Conservation (phyloP, 2,329 filamentous ascomycete genomes). For the Botrytis byssoidea region DNA sequence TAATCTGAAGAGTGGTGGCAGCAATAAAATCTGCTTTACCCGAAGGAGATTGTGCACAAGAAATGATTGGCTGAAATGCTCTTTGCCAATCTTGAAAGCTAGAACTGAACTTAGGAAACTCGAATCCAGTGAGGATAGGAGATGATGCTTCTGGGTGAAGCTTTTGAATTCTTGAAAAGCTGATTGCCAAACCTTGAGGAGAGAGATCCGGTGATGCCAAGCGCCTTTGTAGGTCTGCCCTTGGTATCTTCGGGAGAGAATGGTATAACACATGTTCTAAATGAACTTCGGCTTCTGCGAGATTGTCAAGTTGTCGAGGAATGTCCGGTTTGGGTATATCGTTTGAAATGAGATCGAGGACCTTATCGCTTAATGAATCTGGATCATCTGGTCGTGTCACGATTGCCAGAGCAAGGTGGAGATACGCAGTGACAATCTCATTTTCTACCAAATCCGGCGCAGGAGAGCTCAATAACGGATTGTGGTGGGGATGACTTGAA, state of each 20-base stretch:
- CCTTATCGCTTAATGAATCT: slow-evolving; percentile 15
- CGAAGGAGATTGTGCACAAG: slow-evolving; percentile 7
- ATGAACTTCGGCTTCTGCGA: slow-evolving; percentile 17
- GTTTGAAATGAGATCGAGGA: slow-evolving; percentile 25
- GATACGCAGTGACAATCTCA: slow-evolving; percentile 28
- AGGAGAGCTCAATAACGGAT: slow-evolving; percentile 5
- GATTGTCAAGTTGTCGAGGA: slow-evolving; percentile 7
- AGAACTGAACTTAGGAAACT: slow-evolving; percentile 23
- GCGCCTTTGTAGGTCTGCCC: slow-evolving; percentile 17
- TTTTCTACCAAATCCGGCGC: slow-evolving; percentile 26
- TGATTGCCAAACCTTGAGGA: slow-evolving; percentile 20
- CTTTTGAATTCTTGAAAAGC: slow-evolving; percentile 18
- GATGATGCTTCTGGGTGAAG: slow-evolving; percentile 16
- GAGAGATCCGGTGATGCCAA: slow-evolving; percentile 19
- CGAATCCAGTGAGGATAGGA: slow-evolving; percentile 17
- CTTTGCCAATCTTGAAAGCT: slow-evolving; percentile 24
- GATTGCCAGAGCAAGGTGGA: slow-evolving; percentile 26
- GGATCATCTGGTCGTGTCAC: slow-evolving; percentile 19
- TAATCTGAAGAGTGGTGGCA: slow-evolving; percentile 27
- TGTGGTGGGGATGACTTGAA: slow-evolving; percentile 13
- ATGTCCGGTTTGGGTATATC: slow-evolving; percentile 1
- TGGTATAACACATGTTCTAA: slow-evolving; percentile 20
- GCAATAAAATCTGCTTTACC: slow-evolving; percentile 23
- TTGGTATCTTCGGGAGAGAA: slow-evolving; percentile 16
- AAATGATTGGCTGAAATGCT: slow-evolving; percentile 27